Evolutionary conservation across 1,139 yeast genomes (phyloP), one percentile per base, ranked within the genome.

Genomic region (Scheffersomyces parashehatae): DNA sequence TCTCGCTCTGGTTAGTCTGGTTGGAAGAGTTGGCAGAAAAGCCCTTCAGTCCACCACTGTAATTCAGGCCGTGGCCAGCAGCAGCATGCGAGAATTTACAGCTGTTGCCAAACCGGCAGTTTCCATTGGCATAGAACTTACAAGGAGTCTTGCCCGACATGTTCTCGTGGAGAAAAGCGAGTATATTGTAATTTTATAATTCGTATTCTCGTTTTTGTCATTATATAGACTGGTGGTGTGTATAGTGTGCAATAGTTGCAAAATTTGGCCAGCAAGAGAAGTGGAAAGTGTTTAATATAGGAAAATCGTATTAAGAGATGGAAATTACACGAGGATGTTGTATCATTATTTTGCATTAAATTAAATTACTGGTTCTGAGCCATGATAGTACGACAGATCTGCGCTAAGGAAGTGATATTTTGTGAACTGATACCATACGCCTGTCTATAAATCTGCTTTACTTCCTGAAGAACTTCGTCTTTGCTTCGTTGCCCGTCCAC

Each of bases 401-500:
- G 59, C 1, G 62, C 57, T 39, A 73, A 53, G 20, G 59, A 52
- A 20, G 55, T 55, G 40, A 67, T 60, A 40, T 68, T 68, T 41
- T 62, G 70, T 6, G 65, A 67, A 39, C 73, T 67, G 39, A 67
- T 62, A 2, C 65, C 67, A 56, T 68, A 84, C 7, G 88, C 89
- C 38, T 81, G 83, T 49, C 77, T 73, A 59, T 89, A 93, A 55
- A 83, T 69, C 20, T 65, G 67, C 9, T 86, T 64, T 37, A 86
- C 77, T 47, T 81, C 81, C 4, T 66, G 62, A 9, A 85, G 60
- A 0, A 90, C 95, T 6, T 69, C 75, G 2, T 69, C 68, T 54
- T 79, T 82, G 1, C 79, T 62, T 38, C 70, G 67, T 3, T 60
- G 54, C 0, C 98, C 98, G 0, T 76, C 74, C 37, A 90, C 86